These are phyloP conservation scores for Phaffomyces opuntiae DNA, from an alignment of 805 yeast species.

Conservation along the genomic window DNA sequence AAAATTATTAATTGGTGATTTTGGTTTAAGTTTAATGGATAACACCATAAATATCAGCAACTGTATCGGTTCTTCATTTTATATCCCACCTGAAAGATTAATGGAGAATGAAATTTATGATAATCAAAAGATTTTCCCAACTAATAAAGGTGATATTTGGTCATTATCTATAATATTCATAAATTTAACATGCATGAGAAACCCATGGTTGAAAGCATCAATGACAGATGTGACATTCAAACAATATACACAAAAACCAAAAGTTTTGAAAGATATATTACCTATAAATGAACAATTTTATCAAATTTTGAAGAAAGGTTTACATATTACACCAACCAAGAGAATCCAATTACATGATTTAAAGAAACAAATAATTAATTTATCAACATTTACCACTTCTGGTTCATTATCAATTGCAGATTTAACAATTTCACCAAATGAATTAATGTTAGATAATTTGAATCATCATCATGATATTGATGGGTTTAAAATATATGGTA, in stretches of 20 bases:
- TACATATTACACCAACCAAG: constrained; percentile 27
- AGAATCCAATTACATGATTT: constrained; percentile 23
- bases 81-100: constrained; percentile 90
- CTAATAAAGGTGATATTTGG: constrained; percentile 82
- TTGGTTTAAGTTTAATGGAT: constrained; percentile 75
- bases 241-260: constrained; percentile 50
- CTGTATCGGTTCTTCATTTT: constrained; percentile 82
- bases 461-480: too few species aligned
- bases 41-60: constrained; percentile 54
- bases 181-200: constrained; percentile 74
- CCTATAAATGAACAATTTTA: constrained; percentile 66
- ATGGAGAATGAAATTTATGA: constrained; percentile 25
- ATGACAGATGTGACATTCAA: constrained; percentile 54
- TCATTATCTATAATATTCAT: constrained; percentile 75
- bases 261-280: constrained; percentile 54
- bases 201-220: constrained; percentile 86
- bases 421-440: not conserved
- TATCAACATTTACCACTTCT: constrained; percentile 14
- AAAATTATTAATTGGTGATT: constrained; percentile 67
- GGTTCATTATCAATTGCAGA: constrained; percentile 16
- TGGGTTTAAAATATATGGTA: too few species aligned
- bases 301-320: constrained; percentile 33
- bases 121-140: constrained; percentile 40
- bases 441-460: not conserved
- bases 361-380: constrained; percentile 12